Percentiles rank a stretch among this genome's conserved stretches.
Evolutionary conservation across 768 basidiomycete genomes (phyloP).

Genomic region (Cubamyces lactineus): DNA sequence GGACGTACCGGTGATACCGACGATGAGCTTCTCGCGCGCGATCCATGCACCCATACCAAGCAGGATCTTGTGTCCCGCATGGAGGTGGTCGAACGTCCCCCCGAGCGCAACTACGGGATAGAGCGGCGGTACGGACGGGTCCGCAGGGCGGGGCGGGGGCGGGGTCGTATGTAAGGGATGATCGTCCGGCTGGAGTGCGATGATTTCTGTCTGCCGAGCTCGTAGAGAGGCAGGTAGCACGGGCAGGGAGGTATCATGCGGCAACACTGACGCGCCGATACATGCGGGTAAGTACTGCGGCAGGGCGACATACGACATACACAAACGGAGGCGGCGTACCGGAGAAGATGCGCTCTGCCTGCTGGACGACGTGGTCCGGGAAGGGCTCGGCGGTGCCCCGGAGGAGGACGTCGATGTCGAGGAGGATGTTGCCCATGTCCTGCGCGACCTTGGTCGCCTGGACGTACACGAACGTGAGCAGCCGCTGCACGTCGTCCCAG

Average conservation of each 20-base stretch:
- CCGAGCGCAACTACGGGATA: slow-evolving; percentile 84
- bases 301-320: slow-evolving; percentile 6
- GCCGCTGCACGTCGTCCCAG: slow-evolving; percentile 73
- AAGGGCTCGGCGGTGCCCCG: slow-evolving; percentile 54
- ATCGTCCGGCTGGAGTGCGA: slow-evolving; percentile 26
- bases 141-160: slow-evolving; percentile 6
- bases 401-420: slow-evolving; percentile 80
- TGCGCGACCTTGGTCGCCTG: slow-evolving; percentile 80
- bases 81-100: slow-evolving; percentile 97
- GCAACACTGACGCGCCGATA: slow-evolving; percentile 8
- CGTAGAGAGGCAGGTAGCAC: slow-evolving; percentile 4
- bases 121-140: slow-evolving; percentile 30
- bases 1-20: slow-evolving; percentile 82
- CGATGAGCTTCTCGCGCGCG: slow-evolving; percentile 75
- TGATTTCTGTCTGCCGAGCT: slow-evolving; percentile 6
- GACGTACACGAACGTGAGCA: slow-evolving; percentile 85
- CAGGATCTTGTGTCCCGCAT: slow-evolving; percentile 96
- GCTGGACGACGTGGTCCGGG: slow-evolving; percentile 39
- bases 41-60: slow-evolving; percentile 92
- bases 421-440: slow-evolving; percentile 64
- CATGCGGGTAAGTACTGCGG: neutral
- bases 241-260: slow-evolving; percentile 13
- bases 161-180: slow-evolving; percentile 18
- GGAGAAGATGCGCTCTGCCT: slow-evolving; percentile 38
- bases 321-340: slow-evolving; percentile 19